Conservation (phyloP, 2,329 filamentous ascomycete species). For the Cladosporium sp. region DNA sequence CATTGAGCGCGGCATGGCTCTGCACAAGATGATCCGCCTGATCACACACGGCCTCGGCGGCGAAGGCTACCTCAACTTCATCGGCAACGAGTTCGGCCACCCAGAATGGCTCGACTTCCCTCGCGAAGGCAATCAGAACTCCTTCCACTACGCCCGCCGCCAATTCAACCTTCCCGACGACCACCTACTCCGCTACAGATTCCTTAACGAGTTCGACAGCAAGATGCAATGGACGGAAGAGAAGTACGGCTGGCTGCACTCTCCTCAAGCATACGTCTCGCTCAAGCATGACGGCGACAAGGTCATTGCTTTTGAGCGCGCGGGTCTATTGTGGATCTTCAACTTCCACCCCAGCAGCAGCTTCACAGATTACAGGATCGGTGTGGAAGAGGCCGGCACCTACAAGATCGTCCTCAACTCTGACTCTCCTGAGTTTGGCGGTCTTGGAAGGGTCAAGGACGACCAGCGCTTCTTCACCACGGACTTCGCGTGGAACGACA, state of each 20-base stretch:
- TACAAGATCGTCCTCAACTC: conserved; percentile 83
- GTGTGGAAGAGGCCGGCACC: conserved; percentile 76
- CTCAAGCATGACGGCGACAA: conserved; percentile 94
- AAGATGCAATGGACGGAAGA: conserved; percentile 84
- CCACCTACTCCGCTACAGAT: conserved; percentile 76
- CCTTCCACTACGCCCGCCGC: conserved; percentile 54
- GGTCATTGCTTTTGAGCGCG: conserved; percentile 91
- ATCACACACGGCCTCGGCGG: conserved; percentile 88
- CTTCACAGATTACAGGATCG: conserved; percentile 88
- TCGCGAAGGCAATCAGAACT: conserved; percentile 61
- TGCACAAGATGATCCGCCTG: conserved; percentile 97
- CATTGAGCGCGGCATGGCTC: conserved; percentile 83
- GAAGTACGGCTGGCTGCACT: conserved; percentile 86
- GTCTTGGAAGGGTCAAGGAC: conserved; percentile 71
- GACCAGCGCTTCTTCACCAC: conserved; percentile 90
- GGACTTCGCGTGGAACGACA: conserved; percentile 80
- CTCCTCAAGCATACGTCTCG: conserved; percentile 83
- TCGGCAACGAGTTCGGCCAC: conserved; percentile 98
- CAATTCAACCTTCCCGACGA: conserved; percentile 94
- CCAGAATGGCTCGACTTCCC: conserved; percentile 99
- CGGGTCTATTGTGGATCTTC: conserved; percentile 86
- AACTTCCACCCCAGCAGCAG: conserved; percentile 87
- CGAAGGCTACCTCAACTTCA: conserved; percentile 97
- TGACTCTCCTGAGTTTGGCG: conserved; percentile 73
- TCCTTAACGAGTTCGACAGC: conserved; percentile 89